Evolutionary conservation across 768 basidiomycete genomes (phyloP).

Genomic region (Suillus hirtellus): DNA sequence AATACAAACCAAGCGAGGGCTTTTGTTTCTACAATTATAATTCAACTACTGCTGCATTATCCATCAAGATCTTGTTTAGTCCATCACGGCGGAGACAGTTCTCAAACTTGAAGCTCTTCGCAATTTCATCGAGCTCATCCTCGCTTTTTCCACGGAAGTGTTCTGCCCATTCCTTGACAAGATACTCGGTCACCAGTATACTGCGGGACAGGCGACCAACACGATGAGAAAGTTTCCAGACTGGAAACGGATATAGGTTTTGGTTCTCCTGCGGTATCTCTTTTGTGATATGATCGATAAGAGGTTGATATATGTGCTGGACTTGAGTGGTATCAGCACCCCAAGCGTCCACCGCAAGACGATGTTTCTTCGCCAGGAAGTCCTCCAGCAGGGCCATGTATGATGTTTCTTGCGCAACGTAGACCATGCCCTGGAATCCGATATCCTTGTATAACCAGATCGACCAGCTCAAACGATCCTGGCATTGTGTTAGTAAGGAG

Average conservation of each 20-base stretch:
- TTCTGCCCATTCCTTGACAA: constrained; percentile 73
- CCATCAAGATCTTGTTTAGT: constrained; percentile 56
- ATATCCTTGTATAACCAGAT: constrained; percentile 91
- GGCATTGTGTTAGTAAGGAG: not conserved
- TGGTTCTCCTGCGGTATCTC: constrained; percentile 54
- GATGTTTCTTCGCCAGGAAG: constrained; percentile 78
- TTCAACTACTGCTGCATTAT: constrained; percentile 32
- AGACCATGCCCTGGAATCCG: constrained; percentile 86
- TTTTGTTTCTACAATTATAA: not conserved
- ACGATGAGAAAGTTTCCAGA: constrained; percentile 60
- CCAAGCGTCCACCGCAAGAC: constrained; percentile 77
- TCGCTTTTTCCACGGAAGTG: constrained; percentile 60
- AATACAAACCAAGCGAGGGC: not conserved
- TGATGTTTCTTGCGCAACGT: constrained; percentile 63
- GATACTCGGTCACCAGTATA: constrained; percentile 69
- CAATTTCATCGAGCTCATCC: constrained; percentile 68
- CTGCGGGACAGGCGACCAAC: constrained; percentile 61
- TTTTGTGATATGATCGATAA: constrained; percentile 59
- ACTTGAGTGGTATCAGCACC: constrained; percentile 65
- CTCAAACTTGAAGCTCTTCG: constrained; percentile 72
- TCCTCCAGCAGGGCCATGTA: constrained; percentile 69
- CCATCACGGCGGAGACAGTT: constrained; percentile 69
- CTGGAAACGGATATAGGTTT: constrained; percentile 59
- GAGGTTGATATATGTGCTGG: constrained; percentile 59
- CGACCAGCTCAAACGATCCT: constrained; percentile 74